Evolutionary conservation across 352 stramenopile genomes (phyloP).

Genomic region (Aphanomyces astaci): DNA sequence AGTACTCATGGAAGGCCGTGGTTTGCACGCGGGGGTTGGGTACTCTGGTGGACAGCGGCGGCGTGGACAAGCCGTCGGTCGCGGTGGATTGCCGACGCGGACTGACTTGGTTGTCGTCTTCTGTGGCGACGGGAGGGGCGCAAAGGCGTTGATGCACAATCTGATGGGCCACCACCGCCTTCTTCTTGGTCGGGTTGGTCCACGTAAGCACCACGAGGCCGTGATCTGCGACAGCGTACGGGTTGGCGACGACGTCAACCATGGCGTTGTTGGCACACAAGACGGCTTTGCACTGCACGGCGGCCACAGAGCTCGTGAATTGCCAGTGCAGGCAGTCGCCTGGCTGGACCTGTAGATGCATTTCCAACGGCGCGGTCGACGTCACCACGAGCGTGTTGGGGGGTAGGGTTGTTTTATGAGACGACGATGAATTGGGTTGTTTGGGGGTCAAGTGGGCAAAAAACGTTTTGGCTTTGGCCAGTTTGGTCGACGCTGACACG

Average conservation of each 20-base stretch:
- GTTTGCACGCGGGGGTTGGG: constrained; percentile 64
- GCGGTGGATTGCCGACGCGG: neutral
- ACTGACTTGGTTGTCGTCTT: constrained; percentile 19
- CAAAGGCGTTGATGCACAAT: neutral
- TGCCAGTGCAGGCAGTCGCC: constrained; percentile 58
- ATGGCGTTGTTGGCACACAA: constrained; percentile 64
- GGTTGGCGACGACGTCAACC: constrained; percentile 31
- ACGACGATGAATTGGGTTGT: neutral
- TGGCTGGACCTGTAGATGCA: constrained; percentile 67
- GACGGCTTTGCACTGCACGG: constrained; percentile 48
- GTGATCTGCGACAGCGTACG: constrained; percentile 42
- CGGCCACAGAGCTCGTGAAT: constrained; percentile 26
- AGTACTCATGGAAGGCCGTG: constrained; percentile 65
- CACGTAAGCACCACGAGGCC: constrained; percentile 71
- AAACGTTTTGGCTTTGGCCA: constrained; percentile 9
- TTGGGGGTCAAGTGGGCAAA: constrained; percentile 9
- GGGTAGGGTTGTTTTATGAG: neutral
- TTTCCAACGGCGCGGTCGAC: constrained; percentile 36
- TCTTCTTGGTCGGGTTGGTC: constrained; percentile 54
- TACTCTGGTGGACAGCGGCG: constrained; percentile 29
- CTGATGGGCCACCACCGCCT: constrained; percentile 1
- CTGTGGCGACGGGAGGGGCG: neutral
- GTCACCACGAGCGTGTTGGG: neutral
- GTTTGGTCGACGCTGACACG: neutral
- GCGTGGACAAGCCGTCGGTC: neutral